Conservation (phyloP, 2,329 filamentous ascomycete species). For the Trichoderma citrinoviride region DNA sequence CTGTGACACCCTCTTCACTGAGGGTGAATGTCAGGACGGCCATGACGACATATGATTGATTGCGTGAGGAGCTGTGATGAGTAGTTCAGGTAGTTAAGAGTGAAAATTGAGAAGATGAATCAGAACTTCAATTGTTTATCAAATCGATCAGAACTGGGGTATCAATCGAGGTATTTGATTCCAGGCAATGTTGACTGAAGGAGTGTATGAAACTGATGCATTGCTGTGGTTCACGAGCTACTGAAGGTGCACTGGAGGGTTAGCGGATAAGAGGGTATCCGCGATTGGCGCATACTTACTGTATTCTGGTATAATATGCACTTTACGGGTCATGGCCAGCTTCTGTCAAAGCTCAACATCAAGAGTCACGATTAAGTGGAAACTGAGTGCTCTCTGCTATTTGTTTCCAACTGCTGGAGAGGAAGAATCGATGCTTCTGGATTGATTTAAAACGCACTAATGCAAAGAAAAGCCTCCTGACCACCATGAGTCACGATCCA, state of each 20-base stretch:
- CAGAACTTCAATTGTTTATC: not conserved
- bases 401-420: too few relatives aligned
- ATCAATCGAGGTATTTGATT: not conserved
- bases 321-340: too few relatives aligned
- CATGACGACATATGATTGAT: conserved; percentile 40
- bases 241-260: not conserved
- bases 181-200: too few relatives aligned
- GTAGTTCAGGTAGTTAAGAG: too few relatives aligned
- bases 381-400: not conserved
- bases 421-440: too few relatives aligned
- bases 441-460: too few relatives aligned
- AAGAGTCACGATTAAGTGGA: not conserved
- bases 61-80: not conserved
- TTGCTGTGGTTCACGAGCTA: not conserved
- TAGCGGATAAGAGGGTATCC: not conserved
- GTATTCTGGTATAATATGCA: not conserved
- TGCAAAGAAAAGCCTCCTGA: too few relatives aligned
- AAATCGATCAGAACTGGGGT: too few relatives aligned
- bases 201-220: not conserved
- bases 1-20: conserved; percentile 67
- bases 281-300: not conserved
- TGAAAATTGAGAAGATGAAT: too few relatives aligned
- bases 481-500: too few relatives aligned
- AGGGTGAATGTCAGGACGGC: conserved; percentile 69
- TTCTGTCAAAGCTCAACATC: not conserved